Percentiles rank a stretch among this genome's conserved stretches.
These are phyloP conservation scores for Colletotrichum siamense DNA, from an alignment of 2,329 filamentous ascomycete species.

Conservation along the genomic window DNA sequence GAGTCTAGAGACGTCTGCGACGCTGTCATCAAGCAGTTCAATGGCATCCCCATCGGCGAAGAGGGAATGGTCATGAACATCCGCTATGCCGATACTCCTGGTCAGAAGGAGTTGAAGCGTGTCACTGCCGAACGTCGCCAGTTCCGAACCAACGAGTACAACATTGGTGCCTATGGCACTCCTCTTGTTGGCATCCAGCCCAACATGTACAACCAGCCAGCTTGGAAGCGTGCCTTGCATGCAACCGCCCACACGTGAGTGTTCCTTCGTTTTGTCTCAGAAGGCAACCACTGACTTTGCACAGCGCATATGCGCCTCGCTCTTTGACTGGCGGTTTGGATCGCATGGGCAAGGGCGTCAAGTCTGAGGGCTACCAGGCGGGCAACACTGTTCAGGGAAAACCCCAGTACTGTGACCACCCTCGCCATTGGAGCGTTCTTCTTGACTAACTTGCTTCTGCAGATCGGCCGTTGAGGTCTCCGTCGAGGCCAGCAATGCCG, in stretches of 20 bases:
- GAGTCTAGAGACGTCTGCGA: constrained; percentile 90
- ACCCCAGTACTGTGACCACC: constrained; percentile 21
- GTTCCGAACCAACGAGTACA: constrained; percentile 96
- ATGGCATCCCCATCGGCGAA: constrained; percentile 77
- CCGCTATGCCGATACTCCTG: constrained; percentile 94
- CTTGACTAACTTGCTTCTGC: constrained; percentile 36
- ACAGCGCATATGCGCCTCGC: constrained; percentile 16
- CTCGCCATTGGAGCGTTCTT: constrained; percentile 15
- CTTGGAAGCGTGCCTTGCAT: constrained; percentile 37
- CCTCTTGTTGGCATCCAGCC: constrained; percentile 63
- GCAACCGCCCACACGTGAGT: constrained; percentile 16
- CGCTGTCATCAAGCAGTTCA: constrained; percentile 84
- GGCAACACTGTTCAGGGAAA: constrained; percentile 22
- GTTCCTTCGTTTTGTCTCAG: not conserved
- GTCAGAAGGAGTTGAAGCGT: constrained; percentile 96
- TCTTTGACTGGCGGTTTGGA: constrained; percentile 17
- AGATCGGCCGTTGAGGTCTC: constrained; percentile 16
- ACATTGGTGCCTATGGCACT: constrained; percentile 73
- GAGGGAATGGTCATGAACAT: constrained; percentile 89
- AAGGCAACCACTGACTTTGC: not conserved
- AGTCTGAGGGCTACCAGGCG: constrained; percentile 21
- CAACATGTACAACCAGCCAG: constrained; percentile 46
- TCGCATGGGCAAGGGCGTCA: constrained; percentile 21
- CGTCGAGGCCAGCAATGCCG: constrained; percentile 41
- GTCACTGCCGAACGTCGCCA: constrained; percentile 94